A percentile compares a stretch with the other conserved stretches of the same genome.
Evolutionary conservation across 352 stramenopile species (phyloP).

Genomic region (Phytophthora idaei): DNA sequence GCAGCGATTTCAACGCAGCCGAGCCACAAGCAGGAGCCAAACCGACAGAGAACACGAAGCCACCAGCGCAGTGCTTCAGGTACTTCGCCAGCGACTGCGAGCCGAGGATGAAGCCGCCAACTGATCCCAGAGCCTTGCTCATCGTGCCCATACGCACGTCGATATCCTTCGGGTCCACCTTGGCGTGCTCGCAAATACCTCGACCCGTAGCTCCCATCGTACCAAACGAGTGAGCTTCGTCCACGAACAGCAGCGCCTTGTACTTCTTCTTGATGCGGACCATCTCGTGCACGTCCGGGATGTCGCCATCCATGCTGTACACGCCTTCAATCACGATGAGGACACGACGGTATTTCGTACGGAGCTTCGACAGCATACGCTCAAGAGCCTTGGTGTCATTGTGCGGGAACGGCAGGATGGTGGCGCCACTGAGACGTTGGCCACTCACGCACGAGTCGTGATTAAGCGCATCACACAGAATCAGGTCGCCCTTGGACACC

Average conservation of each 20-base stretch:
- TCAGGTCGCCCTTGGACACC: constrained; percentile 75
- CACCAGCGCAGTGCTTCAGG: constrained; percentile 67
- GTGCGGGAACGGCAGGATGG: constrained; percentile 79
- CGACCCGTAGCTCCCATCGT: constrained; percentile 63
- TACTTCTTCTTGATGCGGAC: constrained; percentile 72
- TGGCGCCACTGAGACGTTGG: constrained; percentile 76
- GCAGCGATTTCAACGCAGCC: constrained; percentile 70
- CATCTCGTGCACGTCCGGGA: constrained; percentile 60
- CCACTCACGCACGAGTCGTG: constrained; percentile 83
- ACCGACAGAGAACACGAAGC: constrained; percentile 83
- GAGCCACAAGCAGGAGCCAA: constrained; percentile 70
- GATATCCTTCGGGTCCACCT: constrained; percentile 49
- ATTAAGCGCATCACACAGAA: constrained; percentile 81
- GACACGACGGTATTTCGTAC: constrained; percentile 77
- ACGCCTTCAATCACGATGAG: constrained; percentile 72
- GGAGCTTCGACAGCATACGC: constrained; percentile 72
- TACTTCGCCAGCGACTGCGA: constrained; percentile 58
- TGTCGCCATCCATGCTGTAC: constrained; percentile 76
- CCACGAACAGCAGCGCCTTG: constrained; percentile 65
- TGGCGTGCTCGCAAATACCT: constrained; percentile 62
- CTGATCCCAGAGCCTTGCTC: constrained; percentile 73
- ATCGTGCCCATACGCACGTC: constrained; percentile 78
- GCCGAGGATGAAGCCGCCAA: constrained; percentile 70
- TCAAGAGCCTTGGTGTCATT: constrained; percentile 77
- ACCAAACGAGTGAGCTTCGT: constrained; percentile 73